Evolutionary conservation across 208 protist species (phyloP), one percentile per base, ranked within the genome.

Genomic region (Plasmodiophora brassicae): DNA sequence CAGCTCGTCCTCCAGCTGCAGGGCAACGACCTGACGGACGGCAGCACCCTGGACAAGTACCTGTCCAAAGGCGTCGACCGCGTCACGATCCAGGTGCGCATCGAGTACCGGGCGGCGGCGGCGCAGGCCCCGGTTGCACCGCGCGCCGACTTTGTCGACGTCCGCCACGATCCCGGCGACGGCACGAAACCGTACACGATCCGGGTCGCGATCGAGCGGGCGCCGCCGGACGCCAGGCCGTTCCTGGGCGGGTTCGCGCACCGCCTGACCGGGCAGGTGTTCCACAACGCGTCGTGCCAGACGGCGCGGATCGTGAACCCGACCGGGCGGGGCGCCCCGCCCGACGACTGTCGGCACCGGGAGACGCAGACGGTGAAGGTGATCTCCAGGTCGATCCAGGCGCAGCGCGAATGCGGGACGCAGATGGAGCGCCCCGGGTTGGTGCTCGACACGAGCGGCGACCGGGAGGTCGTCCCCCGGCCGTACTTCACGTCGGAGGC

Each of bases 241-340:
- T 98, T 97, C 86, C 87, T 98, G 35, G 96, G 96, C 36, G 96
- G 96, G 39, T 98, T 95, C 91, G 93, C 95, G 20, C 88, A 96
- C 60, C 93, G 91, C n/a, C 90, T 94, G 45, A 93, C 92, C 45
- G 90, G 90, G 1, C 90, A 92, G 1, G 90, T 94, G 46, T 95
- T 94, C 71, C 93, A 96, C 88, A 95, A 98, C 93, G 96, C 96
- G 32, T 60, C 92, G 41, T 95, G 94, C 14, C 96, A 98, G 91
- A 95, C 97, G 87, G 71, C 54, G 10, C 84, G 50, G 1, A 45
- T 84, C 46, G 72, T 57, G 72, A 46, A 46, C 22, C 84, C 39
- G 78, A 46, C 39, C 32, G 50, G 38, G 32, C 45, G 57, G 5
- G 60, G 71, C 25, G 36, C 8, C 35, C 36, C 46, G n/a, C 25